Conservation (phyloP, 108 stramenopile genomes). For the Cyclotella baltica region DNA sequence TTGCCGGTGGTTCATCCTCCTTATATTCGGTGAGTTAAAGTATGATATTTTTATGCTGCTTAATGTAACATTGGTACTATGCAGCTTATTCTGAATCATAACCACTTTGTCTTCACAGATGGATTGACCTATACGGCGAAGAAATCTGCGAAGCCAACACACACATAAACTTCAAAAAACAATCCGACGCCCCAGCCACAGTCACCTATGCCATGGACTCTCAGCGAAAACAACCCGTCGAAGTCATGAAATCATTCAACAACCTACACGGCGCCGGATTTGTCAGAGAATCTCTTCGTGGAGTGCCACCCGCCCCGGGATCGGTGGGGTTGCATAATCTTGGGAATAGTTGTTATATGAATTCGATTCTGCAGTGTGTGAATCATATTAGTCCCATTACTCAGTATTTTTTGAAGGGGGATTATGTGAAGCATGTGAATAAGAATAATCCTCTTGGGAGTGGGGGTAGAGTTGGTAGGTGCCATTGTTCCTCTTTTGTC, state of each 20-base stretch:
- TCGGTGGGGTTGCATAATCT: conserved; percentile 95
- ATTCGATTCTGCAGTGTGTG: conserved; percentile 93
- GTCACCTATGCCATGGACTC: conserved; percentile 72
- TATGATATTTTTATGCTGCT: not conserved
- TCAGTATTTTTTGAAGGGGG: conserved; percentile 84
- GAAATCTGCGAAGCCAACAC: conserved; percentile 77
- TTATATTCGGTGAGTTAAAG: conserved; percentile 75
- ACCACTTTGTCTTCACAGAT: conserved; percentile 14
- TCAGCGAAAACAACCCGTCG: conserved; percentile 58
- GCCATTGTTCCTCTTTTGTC: not conserved
- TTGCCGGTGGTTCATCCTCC: conserved; percentile 55
- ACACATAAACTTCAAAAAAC: conserved; percentile 58
- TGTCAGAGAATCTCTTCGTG: conserved; percentile 81
- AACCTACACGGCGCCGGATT: conserved; percentile 79
- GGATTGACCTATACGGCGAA: conserved; percentile 85
- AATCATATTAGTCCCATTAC: conserved; percentile 86
- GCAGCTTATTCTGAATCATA: no score
- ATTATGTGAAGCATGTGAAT: conserved; percentile 74
- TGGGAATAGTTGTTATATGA: conserved; percentile 99
- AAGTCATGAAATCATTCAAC: conserved; percentile 76
- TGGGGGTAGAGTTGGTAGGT: conserved; percentile 69
- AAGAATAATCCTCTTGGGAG: conserved; percentile 87
- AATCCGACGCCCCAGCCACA: conserved; percentile 54
- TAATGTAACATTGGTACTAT: not conserved
- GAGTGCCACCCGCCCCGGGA: conserved; percentile 82